Percentiles rank a stretch among this genome's conserved stretches.
Evolutionary conservation across 2,329 filamentous ascomycete genomes (phyloP).

Genomic region (Plectosphaerella plurivora): DNA sequence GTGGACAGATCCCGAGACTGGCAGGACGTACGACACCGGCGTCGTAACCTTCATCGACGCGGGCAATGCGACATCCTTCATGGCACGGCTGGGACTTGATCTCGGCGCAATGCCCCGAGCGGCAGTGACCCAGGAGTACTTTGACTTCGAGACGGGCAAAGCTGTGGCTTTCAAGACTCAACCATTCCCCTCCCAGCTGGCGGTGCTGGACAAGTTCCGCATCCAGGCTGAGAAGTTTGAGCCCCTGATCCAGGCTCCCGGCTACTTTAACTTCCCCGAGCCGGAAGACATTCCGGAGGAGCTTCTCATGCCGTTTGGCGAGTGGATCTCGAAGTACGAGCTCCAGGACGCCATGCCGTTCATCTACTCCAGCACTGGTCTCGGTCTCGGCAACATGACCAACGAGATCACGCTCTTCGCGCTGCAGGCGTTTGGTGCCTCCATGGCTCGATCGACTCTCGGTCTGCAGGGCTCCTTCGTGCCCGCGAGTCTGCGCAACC

Average conservation of each 20-base stretch:
- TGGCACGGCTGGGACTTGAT: not conserved
- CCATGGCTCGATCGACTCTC: slow-evolving; percentile 24
- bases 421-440: slow-evolving; percentile 31
- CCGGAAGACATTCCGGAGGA: slow-evolving; percentile 22
- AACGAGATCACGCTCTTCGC: slow-evolving; percentile 36
- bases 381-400: slow-evolving; percentile 40
- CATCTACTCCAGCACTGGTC: slow-evolving; percentile 31
- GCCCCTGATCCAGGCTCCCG: slow-evolving; percentile 14
- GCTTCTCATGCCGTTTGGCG: slow-evolving; percentile 38
- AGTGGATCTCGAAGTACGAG: slow-evolving; percentile 42
- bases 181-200: slow-evolving; percentile 11
- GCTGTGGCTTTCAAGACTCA: slow-evolving; percentile 14
- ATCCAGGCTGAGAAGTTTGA: slow-evolving; percentile 23
- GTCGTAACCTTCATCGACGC: slow-evolving; percentile 30
- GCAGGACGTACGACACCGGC: slow-evolving; percentile 26
- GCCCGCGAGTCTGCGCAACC: slow-evolving; percentile 27
- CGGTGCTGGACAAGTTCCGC: slow-evolving; percentile 21
- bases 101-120: not conserved
- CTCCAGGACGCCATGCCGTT: slow-evolving; percentile 32
- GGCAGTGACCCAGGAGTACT: slow-evolving; percentile 14
- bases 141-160: slow-evolving; percentile 30
- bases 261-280: slow-evolving; percentile 32
- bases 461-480: slow-evolving; percentile 21
- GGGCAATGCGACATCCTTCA: not conserved
- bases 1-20: slow-evolving; percentile 34